phyloP scores from a whole-genome alignment of 2,329 filamentous ascomycete species.

The Dendrostoma leiphaemia region DNA sequence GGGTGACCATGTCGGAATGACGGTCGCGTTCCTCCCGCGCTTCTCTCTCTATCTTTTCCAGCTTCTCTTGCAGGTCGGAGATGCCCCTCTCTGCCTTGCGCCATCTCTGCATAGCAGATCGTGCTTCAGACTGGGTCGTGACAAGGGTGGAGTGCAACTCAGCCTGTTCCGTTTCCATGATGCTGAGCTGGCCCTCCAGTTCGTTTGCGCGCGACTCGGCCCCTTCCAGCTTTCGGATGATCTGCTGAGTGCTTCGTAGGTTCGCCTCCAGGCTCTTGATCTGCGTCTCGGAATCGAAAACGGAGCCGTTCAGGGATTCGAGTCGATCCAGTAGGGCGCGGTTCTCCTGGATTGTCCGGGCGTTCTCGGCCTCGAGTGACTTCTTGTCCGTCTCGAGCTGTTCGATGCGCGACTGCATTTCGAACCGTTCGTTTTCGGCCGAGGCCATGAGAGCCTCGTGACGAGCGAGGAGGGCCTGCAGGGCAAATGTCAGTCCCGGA shows the following conservation, averaged over 20 bases:
- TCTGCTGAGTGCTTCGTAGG: slow-evolving; percentile 73
- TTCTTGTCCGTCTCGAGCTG: slow-evolving; percentile 73
- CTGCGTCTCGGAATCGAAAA: slow-evolving; percentile 75
- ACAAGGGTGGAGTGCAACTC: slow-evolving; percentile 66
- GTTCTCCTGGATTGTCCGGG: slow-evolving; percentile 79
- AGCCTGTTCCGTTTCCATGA: slow-evolving; percentile 80
- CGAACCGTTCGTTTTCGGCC: slow-evolving; percentile 78
- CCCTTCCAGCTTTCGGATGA: slow-evolving; percentile 70
- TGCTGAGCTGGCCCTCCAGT: slow-evolving; percentile 75
- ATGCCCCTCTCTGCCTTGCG: slow-evolving; percentile 80
- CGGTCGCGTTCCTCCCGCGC: slow-evolving; percentile 75
- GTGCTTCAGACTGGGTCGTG: slow-evolving; percentile 70
- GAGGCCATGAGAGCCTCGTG: slow-evolving; percentile 95
- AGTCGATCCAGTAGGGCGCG: slow-evolving; percentile 77
- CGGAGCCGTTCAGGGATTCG: slow-evolving; percentile 76
- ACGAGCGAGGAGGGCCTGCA: slow-evolving; percentile 84
- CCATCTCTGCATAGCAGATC: slow-evolving; percentile 78
- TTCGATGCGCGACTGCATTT: slow-evolving; percentile 71
- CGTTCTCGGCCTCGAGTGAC: slow-evolving; percentile 74
- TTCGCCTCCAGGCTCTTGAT: slow-evolving; percentile 75
- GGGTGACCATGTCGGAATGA: slow-evolving; percentile 75
- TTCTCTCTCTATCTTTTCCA: slow-evolving; percentile 86
- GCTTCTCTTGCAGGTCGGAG: slow-evolving; percentile 76
- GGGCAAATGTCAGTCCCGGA: slow-evolving; percentile 67
- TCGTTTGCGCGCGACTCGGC: slow-evolving; percentile 73